These are phyloP conservation scores for Heterobasidion parviporum DNA, from an alignment of 1,284 basidiomycete species.

Conservation along the genomic window DNA sequence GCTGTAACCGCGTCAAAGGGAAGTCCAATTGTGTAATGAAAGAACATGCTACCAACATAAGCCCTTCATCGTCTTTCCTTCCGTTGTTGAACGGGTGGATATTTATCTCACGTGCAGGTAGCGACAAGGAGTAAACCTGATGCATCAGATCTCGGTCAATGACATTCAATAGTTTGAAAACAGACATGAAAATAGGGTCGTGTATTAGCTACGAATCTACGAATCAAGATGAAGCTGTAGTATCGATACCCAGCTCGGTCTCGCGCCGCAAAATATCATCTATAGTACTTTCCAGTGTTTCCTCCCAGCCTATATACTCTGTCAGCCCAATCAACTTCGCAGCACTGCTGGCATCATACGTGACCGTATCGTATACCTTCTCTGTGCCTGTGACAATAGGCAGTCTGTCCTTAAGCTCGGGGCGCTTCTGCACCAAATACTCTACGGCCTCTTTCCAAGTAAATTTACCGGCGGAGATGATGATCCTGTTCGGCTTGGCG, in stretches of 20 bases:
- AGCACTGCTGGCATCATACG: not conserved
- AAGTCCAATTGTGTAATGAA: slow-evolving; percentile 20
- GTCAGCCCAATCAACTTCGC: not conserved
- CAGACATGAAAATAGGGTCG: too few relatives aligned
- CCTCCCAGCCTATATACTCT: not conserved
- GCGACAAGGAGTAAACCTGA: not conserved
- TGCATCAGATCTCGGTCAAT: too few relatives aligned
- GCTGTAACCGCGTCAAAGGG: slow-evolving; percentile 17
- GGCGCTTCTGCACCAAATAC: not conserved
- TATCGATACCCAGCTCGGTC: not conserved
- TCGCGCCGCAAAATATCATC: not conserved
- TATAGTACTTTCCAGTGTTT: not conserved
- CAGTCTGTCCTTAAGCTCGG: not conserved
- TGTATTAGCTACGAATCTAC: not conserved
- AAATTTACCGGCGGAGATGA: not conserved
- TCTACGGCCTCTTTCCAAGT: not conserved
- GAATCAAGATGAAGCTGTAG: not conserved
- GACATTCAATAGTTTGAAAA: too few relatives aligned
- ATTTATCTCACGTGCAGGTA: slow-evolving; percentile 12
- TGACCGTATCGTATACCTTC: not conserved
- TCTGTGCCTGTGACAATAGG: not conserved
- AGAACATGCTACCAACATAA: slow-evolving; percentile 11
- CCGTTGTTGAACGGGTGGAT: not conserved
- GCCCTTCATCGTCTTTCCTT: not conserved
- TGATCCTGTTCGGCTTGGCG: not conserved